Conservation (phyloP, 495 filamentous ascomycete species). For the Haplographium delicatum region DNA sequence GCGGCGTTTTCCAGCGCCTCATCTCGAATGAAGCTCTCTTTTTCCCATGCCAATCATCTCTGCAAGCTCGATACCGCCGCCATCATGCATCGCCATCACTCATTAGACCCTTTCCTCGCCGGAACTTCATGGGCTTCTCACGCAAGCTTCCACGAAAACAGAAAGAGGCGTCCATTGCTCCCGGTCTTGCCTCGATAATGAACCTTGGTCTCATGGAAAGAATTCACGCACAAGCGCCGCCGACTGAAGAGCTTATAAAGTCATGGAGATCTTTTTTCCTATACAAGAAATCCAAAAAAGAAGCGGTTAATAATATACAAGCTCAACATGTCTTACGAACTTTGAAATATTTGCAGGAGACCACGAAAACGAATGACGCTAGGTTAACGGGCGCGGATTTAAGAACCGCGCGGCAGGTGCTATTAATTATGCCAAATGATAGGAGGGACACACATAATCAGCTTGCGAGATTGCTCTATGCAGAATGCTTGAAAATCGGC, state of each 20-base stretch:
- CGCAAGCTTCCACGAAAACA: slow-evolving; percentile 45
- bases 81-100: slow-evolving; percentile 9
- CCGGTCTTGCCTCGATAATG: slow-evolving; percentile 54
- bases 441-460: slow-evolving; percentile 38
- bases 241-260: slow-evolving; percentile 49
- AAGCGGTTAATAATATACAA: slow-evolving; percentile 59
- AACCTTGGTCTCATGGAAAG: slow-evolving; percentile 40
- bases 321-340: slow-evolving; percentile 51
- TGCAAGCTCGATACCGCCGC: slow-evolving; percentile 5
- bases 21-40: slow-evolving; percentile 58
- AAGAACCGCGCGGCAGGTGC: slow-evolving; percentile 34
- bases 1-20: slow-evolving; percentile 65
- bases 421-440: slow-evolving; percentile 36
- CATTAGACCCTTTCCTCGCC: slow-evolving; percentile 37
- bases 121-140: slow-evolving; percentile 56
- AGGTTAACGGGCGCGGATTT: slow-evolving; percentile 46
- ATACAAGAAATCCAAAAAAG: slow-evolving; percentile 40
- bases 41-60: slow-evolving; percentile 23
- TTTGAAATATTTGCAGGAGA: slow-evolving; percentile 48
- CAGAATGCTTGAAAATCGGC: slow-evolving; percentile 1
- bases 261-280: slow-evolving; percentile 63
- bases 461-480: slow-evolving; percentile 52
- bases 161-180: slow-evolving; percentile 51
- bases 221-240: slow-evolving; percentile 50
- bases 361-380: slow-evolving; percentile 25